Percentiles rank a stretch among this genome's conserved stretches.
Evolutionary conservation across 2,329 filamentous ascomycete genomes (phyloP).

Genomic region (Trichoderma koningiopsis): DNA sequence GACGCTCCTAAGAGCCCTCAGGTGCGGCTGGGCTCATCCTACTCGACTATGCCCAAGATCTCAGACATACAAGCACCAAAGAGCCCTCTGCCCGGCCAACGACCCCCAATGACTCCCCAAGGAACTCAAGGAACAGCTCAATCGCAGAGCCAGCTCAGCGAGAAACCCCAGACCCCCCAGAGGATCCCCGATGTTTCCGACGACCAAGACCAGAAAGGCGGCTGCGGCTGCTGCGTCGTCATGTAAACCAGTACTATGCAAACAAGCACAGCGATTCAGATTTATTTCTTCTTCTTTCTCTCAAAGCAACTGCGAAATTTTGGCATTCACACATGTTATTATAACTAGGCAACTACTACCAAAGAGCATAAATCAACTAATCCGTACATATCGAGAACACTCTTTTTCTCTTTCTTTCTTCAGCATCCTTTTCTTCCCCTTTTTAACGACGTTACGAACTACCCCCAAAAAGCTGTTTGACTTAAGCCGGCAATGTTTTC

Average conservation of each 20-base stretch:
- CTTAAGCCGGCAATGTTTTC: conserved; percentile 17
- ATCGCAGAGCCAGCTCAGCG: conserved; percentile 30
- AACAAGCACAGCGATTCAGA: background rate
- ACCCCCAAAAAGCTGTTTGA: conserved; percentile 23
- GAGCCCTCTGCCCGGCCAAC: conserved; percentile 48
- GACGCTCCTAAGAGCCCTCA: conserved; percentile 49
- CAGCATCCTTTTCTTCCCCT: background rate
- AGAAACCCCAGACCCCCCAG: conserved; percentile 25
- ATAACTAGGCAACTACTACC: conserved; percentile 18
- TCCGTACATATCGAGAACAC: conserved; percentile 24
- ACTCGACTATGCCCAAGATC: conserved; percentile 66
- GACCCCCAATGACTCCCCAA: conserved; percentile 46
- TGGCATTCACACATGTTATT: conserved; percentile 9
- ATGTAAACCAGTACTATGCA: conserved; percentile 43
- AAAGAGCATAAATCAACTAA: conserved; percentile 21
- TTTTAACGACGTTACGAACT: conserved; percentile 27
- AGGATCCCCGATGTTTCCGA: conserved; percentile 32
- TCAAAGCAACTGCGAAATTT: background rate
- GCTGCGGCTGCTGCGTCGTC: conserved; percentile 55
- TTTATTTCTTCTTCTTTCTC: background rate
- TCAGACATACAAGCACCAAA: conserved; percentile 38
- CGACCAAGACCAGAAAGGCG: conserved; percentile 44
- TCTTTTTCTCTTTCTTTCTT: conserved; percentile 5
- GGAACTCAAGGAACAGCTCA: conserved; percentile 39
- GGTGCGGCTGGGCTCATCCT: conserved; percentile 49